Base-by-base conservation (phyloP, 1,139 yeast species). In the Meyerozyma athensensis region DNA sequence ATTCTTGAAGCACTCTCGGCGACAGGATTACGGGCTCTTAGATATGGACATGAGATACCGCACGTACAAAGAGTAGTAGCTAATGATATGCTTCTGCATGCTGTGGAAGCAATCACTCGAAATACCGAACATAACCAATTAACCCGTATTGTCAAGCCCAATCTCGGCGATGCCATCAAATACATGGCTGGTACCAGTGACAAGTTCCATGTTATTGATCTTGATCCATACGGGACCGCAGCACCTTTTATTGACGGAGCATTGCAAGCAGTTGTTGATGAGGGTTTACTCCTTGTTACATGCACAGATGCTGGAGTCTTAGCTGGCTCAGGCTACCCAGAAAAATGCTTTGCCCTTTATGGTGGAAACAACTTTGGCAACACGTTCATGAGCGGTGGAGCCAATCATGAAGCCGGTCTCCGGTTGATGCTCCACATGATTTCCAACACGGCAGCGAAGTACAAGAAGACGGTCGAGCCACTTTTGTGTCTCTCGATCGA, bases 191-290 rank as follows among this genome's bases (percentile, higher is more conserved):
- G 63, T 18, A 64, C 68, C 36, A 64, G 63, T 17, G 52, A 52
- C 18, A 69, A 71, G 38, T 85, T 83, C 61, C 95, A 92, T 54
- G 86, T 86, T 8, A 79, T 94, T 40, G 99, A 92, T 61, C 72
- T 92, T 40, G 99, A 92, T 56, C 99, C 99, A 0, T 92, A 92
- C 56, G 99, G 99, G 16, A 84, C 97, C 0, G 98, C 97, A 0
- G 78, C 96, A 1, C 97, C 97, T 5, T 92, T 92, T 55, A 72
- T 92, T 30, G 98, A 92, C 56, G 77, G 92, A 20, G 97, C 97
- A 0, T 70, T 92, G 23, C 95, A 86, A 50, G 68, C 83, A 28
- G 74, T 90, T 10, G 77, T 74, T 37, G 90, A 89, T 48, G 92
- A 83, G 36, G 99, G 97, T 0, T 56, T 92, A 35, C 61, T 92